Evolutionary conservation across 169 alveolate species (phyloP).

Genomic region (Babesia divergens): DNA sequence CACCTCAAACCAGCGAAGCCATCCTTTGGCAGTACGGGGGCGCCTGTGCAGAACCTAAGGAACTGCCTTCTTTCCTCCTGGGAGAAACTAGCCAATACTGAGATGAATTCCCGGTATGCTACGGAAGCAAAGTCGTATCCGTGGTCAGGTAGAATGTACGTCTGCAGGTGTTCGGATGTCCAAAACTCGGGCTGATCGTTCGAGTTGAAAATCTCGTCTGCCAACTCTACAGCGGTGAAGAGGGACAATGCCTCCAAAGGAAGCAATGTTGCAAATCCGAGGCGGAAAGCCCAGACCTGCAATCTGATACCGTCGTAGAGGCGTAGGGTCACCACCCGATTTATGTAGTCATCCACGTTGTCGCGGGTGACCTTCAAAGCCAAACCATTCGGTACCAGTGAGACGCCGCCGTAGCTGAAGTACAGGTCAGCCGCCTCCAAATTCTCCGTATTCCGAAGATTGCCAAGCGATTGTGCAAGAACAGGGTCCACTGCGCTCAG

Average conservation of each 20-base stretch:
- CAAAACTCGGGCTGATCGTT: constrained; percentile 64
- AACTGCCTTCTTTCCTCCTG: constrained; percentile 74
- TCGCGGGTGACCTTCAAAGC: constrained; percentile 52
- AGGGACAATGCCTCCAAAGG: constrained; percentile 66
- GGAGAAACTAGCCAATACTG: constrained; percentile 71
- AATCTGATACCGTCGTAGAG: constrained; percentile 68
- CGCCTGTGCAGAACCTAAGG: constrained; percentile 89
- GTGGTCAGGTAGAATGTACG: constrained; percentile 85
- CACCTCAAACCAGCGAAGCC: constrained; percentile 90
- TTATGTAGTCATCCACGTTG: constrained; percentile 60
- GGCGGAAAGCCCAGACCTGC: constrained; percentile 70
- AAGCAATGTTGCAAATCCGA: constrained; percentile 70
- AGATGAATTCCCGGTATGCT: constrained; percentile 71
- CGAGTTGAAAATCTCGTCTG: constrained; percentile 56
- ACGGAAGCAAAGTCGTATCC: constrained; percentile 74
- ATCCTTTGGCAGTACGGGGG: constrained; percentile 90
- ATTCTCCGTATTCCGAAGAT: neutral
- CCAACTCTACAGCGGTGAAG: constrained; percentile 66
- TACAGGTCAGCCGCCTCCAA: neutral
- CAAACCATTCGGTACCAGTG: constrained; percentile 64
- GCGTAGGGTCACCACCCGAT: constrained; percentile 50
- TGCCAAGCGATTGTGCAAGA: constrained; percentile 8
- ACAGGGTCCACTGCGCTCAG: constrained; percentile 23
- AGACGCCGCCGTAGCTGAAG: constrained; percentile 59
- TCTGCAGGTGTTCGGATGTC: constrained; percentile 72